A percentile compares a stretch with the other conserved stretches of the same genome.
phyloP scores from a whole-genome alignment of 108 stramenopile species.

The Nitzschia palea region DNA sequence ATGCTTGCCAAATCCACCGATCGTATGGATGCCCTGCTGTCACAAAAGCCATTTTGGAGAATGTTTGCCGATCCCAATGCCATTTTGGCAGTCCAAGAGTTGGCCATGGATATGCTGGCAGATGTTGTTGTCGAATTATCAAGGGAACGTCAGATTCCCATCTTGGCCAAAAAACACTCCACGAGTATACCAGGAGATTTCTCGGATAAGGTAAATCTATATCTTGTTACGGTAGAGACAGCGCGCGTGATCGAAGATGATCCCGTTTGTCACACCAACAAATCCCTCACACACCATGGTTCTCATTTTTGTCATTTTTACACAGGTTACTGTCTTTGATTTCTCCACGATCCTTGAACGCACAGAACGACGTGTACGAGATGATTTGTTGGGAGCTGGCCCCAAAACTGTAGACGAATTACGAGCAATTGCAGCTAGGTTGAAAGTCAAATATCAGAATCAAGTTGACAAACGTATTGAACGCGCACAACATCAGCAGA shows the following conservation, averaged over 20 bases:
- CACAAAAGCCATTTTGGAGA: conserved; percentile 87
- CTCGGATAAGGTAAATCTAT: not conserved
- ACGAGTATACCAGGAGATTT: conserved; percentile 1
- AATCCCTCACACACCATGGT: too few species aligned
- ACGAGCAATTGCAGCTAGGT: conserved; percentile 52
- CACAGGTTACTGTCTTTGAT: conserved; percentile 89
- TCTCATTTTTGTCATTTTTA: too few species aligned
- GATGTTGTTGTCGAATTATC: conserved; percentile 76
- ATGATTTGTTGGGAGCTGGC: conserved; percentile 79
- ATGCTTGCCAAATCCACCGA: conserved; percentile 79
- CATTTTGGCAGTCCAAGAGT: conserved; percentile 75
- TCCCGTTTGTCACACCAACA: too few species aligned
- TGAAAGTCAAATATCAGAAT: conserved; percentile 61
- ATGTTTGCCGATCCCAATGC: conserved; percentile 89
- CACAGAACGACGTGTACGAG: conserved; percentile 74
- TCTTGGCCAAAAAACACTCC: conserved; percentile 18
- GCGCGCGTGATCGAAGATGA: too few species aligned
- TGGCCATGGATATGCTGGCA: conserved; percentile 71
- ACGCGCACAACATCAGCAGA: conserved; percentile 16
- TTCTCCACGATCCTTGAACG: conserved; percentile 79
- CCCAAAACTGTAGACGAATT: conserved; percentile 80
- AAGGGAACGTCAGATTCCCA: conserved; percentile 31
- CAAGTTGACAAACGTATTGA: conserved; percentile 41
- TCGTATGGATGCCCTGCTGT: conserved; percentile 83
- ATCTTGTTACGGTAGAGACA: too few species aligned